A percentile compares a stretch with the other conserved stretches of the same genome.
These are phyloP conservation scores for Phymatotrichopsis omnivora DNA, from an alignment of 2,329 filamentous ascomycete genomes.

Conservation along the genomic window DNA sequence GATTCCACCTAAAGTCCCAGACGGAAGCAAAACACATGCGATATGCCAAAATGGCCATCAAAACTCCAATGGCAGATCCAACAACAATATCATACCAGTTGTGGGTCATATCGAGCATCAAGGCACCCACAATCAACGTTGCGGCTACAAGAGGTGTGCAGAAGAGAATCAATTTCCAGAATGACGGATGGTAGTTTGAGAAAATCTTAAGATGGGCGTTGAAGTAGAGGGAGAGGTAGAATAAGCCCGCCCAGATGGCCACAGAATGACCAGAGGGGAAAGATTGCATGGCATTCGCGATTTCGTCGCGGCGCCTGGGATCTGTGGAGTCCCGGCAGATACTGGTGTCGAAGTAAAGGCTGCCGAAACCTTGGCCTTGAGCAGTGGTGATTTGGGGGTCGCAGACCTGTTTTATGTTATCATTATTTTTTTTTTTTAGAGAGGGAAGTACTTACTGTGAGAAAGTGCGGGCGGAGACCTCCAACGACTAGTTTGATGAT, in stretches of 20 bases:
- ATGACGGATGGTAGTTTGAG: conserved; percentile 26
- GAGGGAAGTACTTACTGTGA: no score
- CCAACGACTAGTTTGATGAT: conserved; percentile 27
- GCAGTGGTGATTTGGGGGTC: conserved; percentile 21
- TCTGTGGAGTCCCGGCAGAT: conserved; percentile 23
- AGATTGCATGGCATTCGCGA: conserved; percentile 28
- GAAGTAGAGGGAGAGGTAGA: conserved; percentile 25
- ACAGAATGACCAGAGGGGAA: conserved; percentile 27
- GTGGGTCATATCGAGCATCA: conserved; percentile 27
- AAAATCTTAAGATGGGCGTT: conserved; percentile 28
- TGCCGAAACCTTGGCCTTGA: conserved; percentile 19
- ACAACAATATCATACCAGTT: conserved; percentile 28
- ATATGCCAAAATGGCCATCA: conserved; percentile 23
- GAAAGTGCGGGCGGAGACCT: conserved; percentile 26
- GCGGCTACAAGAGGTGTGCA: conserved; percentile 24
- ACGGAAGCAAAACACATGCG: conserved; percentile 28
- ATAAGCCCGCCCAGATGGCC: conserved; percentile 25
- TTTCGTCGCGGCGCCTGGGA: conserved; percentile 13
- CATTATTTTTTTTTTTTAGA: no score
- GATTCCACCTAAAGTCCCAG: conserved; percentile 27
- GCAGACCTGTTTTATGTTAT: no score
- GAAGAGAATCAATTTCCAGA: conserved; percentile 26
- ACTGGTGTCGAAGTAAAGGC: conserved; percentile 23
- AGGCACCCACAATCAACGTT: conserved; percentile 23
- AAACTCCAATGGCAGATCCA: conserved; percentile 18